A percentile compares a stretch with the other conserved stretches of the same genome.
Conservation (phyloP, 1,139 yeast genomes). For the Blastobotrys proliferans region DNA sequence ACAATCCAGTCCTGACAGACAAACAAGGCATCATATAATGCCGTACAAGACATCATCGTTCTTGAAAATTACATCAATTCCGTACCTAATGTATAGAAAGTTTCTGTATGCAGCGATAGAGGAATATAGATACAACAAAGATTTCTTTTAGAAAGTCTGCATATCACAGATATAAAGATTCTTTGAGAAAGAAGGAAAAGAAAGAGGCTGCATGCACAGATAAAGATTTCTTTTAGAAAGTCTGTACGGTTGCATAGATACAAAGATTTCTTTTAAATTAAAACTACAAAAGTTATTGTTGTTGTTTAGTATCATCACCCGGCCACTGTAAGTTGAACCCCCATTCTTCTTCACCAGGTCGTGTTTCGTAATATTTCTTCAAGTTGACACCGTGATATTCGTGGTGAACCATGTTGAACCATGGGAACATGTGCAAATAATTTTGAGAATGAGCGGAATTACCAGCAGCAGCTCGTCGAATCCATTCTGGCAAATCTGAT, state of each 20-base stretch:
- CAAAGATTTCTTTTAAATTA: too few relatives aligned
- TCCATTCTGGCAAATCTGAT: slow-evolving; percentile 60
- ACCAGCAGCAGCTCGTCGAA: slow-evolving; percentile 73
- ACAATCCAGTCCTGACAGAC: slow-evolving; percentile 3
- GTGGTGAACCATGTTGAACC: slow-evolving; percentile 80
- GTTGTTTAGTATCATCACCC: slow-evolving; percentile 11
- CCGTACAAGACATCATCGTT: slow-evolving; percentile 8
- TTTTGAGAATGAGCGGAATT: slow-evolving; percentile 73
- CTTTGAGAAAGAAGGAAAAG: too few relatives aligned
- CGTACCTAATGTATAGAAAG: slow-evolving; percentile 2
- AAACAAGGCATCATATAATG: slow-evolving; percentile 4
- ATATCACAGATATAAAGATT: too few relatives aligned
- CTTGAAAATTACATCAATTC: background rate
- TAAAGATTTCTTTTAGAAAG: too few relatives aligned
- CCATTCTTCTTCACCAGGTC: slow-evolving; percentile 45
- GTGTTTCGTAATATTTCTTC: slow-evolving; percentile 61
- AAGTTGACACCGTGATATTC: slow-evolving; percentile 81
- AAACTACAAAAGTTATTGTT: too few relatives aligned
- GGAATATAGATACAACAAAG: too few relatives aligned
- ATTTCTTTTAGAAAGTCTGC: too few relatives aligned
- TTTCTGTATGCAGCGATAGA: slow-evolving; percentile 3
- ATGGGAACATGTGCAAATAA: slow-evolving; percentile 62
- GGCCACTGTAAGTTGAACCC: slow-evolving; percentile 34
- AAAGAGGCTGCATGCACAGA: too few relatives aligned
- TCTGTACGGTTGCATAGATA: too few relatives aligned